phyloP scores from a whole-genome alignment of 495 filamentous ascomycete genomes.

The Neurospora sp. region DNA sequence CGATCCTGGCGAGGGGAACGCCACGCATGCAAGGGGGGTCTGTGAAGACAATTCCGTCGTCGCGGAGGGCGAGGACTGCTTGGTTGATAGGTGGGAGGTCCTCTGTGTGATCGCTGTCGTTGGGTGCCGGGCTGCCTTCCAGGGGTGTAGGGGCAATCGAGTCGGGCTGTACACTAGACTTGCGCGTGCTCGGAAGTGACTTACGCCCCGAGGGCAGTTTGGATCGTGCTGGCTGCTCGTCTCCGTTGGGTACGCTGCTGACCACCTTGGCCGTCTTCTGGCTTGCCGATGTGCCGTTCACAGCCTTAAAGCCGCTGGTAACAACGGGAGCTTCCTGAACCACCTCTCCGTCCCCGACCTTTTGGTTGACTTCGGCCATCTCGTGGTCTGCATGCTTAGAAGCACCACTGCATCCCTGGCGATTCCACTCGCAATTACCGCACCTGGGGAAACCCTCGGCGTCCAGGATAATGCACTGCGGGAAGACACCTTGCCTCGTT shows the following conservation, averaged over 20 bases:
- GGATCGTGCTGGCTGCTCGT: not conserved
- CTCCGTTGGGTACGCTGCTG: not conserved
- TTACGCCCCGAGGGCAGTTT: slow-evolving; percentile 6
- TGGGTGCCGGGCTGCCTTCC: slow-evolving; percentile 10
- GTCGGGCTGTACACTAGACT: not conserved
- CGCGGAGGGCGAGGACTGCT: slow-evolving; percentile 21
- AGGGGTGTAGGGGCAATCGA: slow-evolving; percentile 3
- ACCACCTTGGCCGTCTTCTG: not conserved
- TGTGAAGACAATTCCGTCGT: slow-evolving; percentile 30
- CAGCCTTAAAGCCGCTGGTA: slow-evolving; percentile 16
- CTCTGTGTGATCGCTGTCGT: slow-evolving; percentile 1
- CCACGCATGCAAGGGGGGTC: slow-evolving; percentile 33
- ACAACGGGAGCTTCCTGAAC: not conserved
- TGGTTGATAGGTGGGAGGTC: slow-evolving; percentile 28
- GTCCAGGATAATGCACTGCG: slow-evolving; percentile 16
- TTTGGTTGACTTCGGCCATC: not conserved
- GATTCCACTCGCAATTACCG: slow-evolving; percentile 27
- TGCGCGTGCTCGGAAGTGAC: slow-evolving; percentile 13
- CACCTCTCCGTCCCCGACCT: not conserved
- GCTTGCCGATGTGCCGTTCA: slow-evolving; percentile 8
- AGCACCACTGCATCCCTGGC: slow-evolving; percentile 16
- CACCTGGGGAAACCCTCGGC: slow-evolving; percentile 18
- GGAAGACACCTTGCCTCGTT: slow-evolving; percentile 12
- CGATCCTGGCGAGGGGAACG: slow-evolving; percentile 36
- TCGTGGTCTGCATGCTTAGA: not conserved